phyloP scores from a whole-genome alignment of 805 yeast genomes.

The Yamadazyma kitorensis region DNA sequence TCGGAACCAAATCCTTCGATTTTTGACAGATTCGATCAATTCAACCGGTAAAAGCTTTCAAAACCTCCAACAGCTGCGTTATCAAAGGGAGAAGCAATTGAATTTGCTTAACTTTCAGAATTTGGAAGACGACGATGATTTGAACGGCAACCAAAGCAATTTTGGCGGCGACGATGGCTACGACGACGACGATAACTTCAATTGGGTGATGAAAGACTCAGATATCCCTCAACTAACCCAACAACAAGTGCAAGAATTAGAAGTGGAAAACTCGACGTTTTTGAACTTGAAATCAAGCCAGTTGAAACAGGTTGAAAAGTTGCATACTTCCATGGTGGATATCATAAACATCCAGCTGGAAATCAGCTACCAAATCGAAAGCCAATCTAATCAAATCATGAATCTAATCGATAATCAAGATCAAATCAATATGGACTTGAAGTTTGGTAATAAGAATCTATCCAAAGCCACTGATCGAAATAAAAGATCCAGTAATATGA shows the following conservation, averaged over 20 bases:
- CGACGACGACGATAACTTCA: not conserved
- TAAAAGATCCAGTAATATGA: constrained; percentile 42
- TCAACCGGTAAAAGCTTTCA: constrained; percentile 45
- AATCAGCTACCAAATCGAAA: constrained; percentile 64
- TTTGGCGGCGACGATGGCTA: not conserved
- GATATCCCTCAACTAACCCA: constrained; percentile 32
- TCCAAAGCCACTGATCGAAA: constrained; percentile 66
- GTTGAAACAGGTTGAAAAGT: constrained; percentile 54
- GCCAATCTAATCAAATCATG: constrained; percentile 70
- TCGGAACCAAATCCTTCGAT: constrained; percentile 48
- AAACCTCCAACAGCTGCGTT: constrained; percentile 47
- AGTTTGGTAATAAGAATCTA: constrained; percentile 68
- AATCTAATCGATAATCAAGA: constrained; percentile 64
- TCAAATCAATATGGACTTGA: constrained; percentile 61
- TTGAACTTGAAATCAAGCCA: constrained; percentile 58
- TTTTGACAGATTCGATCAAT: constrained; percentile 44
- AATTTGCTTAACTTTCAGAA: constrained; percentile 40
- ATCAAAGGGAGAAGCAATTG: constrained; percentile 36
- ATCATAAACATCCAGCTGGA: constrained; percentile 74
- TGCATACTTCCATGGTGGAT: constrained; percentile 65
- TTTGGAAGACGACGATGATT: constrained; percentile 30
- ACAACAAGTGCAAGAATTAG: constrained; percentile 57
- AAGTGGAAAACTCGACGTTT: constrained; percentile 57
- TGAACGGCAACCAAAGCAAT: no score
- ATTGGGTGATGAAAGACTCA: constrained; percentile 4